These are phyloP conservation scores for Xylariaceae sp. DNA, from an alignment of 2,329 filamentous ascomycete species.

Conservation along the genomic window DNA sequence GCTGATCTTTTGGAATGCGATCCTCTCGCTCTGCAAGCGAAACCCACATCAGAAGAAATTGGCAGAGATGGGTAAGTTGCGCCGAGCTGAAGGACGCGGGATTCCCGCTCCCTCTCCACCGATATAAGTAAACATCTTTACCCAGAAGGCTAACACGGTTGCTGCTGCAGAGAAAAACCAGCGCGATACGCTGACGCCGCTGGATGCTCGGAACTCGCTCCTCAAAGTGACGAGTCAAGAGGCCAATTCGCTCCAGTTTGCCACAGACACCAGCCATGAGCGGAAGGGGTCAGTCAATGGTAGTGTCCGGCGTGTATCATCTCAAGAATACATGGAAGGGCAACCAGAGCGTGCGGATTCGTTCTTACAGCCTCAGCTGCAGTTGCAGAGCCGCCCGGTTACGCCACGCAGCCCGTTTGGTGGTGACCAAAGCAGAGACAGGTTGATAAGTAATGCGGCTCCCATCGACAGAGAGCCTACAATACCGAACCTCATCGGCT, in stretches of 20 bases:
- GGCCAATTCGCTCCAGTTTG: too few species aligned
- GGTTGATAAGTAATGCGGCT: conserved; percentile 38
- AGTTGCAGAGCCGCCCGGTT: conserved; percentile 35
- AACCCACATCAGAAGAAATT: conserved; percentile 87
- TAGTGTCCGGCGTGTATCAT: conserved; percentile 24
- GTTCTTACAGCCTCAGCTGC: conserved; percentile 14
- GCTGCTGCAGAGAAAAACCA: conserved; percentile 65
- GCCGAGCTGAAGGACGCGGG: not conserved
- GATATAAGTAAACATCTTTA: conserved; percentile 7
- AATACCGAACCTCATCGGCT: conserved; percentile 28
- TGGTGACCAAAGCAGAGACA: conserved; percentile 34
- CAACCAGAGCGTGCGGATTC: conserved; percentile 23
- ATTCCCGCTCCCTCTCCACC: conserved; percentile 1
- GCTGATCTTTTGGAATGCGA: conserved; percentile 82
- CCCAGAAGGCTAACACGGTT: conserved; percentile 22
- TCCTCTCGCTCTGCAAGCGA: conserved; percentile 75
- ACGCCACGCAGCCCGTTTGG: conserved; percentile 32
- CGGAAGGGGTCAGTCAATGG: conserved; percentile 25
- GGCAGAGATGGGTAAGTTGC: conserved; percentile 78
- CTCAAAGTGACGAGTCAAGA: conserved; percentile 58
- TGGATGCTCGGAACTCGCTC: conserved; percentile 83
- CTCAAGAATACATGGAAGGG: conserved; percentile 30
- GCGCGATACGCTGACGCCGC: conserved; percentile 76
- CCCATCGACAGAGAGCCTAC: conserved; percentile 37
- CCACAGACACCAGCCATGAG: conserved; percentile 34